Evolutionary conservation across 2,329 filamentous ascomycete genomes (phyloP), one percentile per base, ranked within the genome.

Genomic region (Fusarium cyanostomum): DNA sequence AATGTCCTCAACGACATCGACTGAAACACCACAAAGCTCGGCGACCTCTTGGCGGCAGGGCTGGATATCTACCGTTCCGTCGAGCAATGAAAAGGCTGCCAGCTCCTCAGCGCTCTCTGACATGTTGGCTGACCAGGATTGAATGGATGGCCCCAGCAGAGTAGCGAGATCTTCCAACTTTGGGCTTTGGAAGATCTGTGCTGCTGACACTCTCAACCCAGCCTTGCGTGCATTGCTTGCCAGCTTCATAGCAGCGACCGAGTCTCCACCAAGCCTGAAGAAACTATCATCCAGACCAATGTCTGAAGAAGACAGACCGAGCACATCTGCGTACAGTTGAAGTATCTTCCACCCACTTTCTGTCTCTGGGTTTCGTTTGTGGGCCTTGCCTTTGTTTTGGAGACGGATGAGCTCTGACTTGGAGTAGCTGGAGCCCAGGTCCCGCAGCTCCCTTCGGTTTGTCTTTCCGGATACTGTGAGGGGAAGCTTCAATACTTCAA

Each of bases 221-320:
- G 76, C 71, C 18, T 74, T 71, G 33, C 80, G 71, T 4, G 78
- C 77, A 15, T 74, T 74, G 10, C 79, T 76, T 1, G 82, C 81
- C 5, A 84, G 62, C 56, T 77, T 80, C 78, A 84, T 85, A 2
- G 81, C 81, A 1, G 74, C 63, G 2, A 83, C 75, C 0, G 81
- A 83, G 64, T 83, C 79, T 21, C 82, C 82, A 8, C 82, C 81
- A 24, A 56, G 52, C 4, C 33, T 37, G 31, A 56, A 56, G 52
- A 0, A 81, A 2, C 37, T 55, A 74, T 4, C 74, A 72, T 74
- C 83, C 80, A 69, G 82, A 82, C 69, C 79, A 79, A 66, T 62
- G 3, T 81, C 76, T 2, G 79, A 75, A 2, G 73, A 50, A 5
- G 75, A 54, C 4, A 79, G 56, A 5, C 66, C 63, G 4, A 82